phyloP scores from a whole-genome alignment of 768 basidiomycete genomes.

The Multifurca ochricompacta region DNA sequence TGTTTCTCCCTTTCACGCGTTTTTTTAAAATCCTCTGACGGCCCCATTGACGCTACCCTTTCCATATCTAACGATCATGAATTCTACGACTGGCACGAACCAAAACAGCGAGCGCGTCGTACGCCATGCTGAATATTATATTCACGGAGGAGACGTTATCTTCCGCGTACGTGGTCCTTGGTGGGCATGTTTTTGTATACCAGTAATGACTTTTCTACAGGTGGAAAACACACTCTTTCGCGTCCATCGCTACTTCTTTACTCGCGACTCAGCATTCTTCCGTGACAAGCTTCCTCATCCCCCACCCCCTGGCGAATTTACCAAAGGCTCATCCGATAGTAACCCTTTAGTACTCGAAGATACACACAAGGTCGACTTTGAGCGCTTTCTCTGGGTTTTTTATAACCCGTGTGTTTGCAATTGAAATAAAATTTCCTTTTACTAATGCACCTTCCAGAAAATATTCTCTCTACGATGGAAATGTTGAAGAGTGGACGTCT shows the following conservation, averaged over 20 bases:
- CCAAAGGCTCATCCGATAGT: constrained; percentile 25
- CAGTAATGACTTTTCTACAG: constrained; percentile 27
- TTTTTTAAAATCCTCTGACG: not conserved
- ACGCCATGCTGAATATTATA: constrained; percentile 22
- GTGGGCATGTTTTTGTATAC: not conserved
- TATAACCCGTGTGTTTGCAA: constrained; percentile 48
- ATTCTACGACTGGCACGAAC: not conserved
- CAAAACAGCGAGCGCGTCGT: constrained; percentile 24
- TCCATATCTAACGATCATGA: constrained; percentile 7
- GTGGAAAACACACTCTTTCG: constrained; percentile 51
- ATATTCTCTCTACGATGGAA: constrained; percentile 49
- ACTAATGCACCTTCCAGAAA: constrained; percentile 30
- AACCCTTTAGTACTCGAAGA: constrained; percentile 33
- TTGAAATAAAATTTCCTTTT: not conserved
- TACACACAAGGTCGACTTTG: constrained; percentile 41
- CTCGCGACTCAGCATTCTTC: constrained; percentile 41
- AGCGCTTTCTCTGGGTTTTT: constrained; percentile 52
- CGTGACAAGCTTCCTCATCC: constrained; percentile 24
- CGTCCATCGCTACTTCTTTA: constrained; percentile 57
- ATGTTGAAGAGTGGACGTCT: constrained; percentile 42
- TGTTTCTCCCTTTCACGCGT: not conserved
- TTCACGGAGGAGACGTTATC: constrained; percentile 22
- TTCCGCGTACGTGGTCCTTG: constrained; percentile 20
- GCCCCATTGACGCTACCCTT: not conserved
- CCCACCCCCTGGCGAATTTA: constrained; percentile 16